Evolutionary conservation across 106 monocot genomes (phyloP).

Genomic region (Acorus calamus): DNA sequence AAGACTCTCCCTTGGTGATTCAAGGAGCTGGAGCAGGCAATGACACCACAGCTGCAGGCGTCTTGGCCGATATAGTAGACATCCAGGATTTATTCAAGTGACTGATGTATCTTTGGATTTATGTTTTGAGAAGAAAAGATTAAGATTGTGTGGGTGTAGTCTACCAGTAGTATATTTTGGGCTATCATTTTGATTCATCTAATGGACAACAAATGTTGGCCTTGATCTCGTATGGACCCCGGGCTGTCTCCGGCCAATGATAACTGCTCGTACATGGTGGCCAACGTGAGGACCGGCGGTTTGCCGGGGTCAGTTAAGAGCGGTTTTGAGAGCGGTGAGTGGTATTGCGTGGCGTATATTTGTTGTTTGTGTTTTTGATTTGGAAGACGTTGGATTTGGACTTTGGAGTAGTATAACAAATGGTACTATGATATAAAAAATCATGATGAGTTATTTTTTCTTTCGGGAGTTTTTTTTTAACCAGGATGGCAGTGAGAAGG

Average conservation of each 20-base stretch:
- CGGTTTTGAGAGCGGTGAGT: background rate
- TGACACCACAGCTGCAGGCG: constrained; percentile 92
- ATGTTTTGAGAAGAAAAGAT: too few relatives aligned
- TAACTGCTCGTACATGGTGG: constrained; percentile 33
- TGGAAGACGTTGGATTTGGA: too few relatives aligned
- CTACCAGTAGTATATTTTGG: too few relatives aligned
- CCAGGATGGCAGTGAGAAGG: too few relatives aligned
- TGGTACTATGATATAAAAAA: too few relatives aligned
- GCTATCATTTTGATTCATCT: too few relatives aligned
- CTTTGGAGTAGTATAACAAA: too few relatives aligned
- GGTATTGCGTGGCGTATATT: too few relatives aligned
- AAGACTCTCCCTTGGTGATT: constrained; percentile 77
- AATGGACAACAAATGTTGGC: background rate
- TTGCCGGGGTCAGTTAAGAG: background rate
- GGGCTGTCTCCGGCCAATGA: constrained; percentile 13
- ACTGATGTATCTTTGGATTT: background rate
- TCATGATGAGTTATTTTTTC: too few relatives aligned
- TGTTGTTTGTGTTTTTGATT: too few relatives aligned
- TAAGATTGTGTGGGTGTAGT: too few relatives aligned
- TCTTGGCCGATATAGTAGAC: constrained; percentile 89
- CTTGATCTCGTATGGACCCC: constrained; percentile 25
- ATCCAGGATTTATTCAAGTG: constrained; percentile 81
- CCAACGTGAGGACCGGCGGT: background rate
- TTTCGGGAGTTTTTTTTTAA: too few relatives aligned
- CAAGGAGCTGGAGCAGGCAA: constrained; percentile 99